Percentiles rank a stretch among this genome's conserved stretches.
Evolutionary conservation across 345 rosid species (phyloP).

Genomic region (Euphorbia peplus): DNA sequence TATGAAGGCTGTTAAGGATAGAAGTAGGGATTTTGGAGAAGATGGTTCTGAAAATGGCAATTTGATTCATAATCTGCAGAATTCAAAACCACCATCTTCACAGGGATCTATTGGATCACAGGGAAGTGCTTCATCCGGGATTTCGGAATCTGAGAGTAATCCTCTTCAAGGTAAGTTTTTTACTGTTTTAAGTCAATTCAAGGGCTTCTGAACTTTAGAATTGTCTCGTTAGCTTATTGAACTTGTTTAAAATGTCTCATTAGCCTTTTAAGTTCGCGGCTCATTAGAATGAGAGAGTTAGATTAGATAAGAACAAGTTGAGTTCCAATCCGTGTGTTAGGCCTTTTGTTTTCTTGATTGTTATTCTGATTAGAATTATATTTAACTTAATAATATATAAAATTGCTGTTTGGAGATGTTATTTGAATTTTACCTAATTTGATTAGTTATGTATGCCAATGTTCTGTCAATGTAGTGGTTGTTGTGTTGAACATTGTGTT

Average conservation of each 20-base stretch:
- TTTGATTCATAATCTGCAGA: background rate
- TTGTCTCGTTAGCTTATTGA: too few relatives aligned
- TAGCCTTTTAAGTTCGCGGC: too few relatives aligned
- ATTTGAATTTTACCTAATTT: background rate
- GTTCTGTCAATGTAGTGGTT: too few relatives aligned
- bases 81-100: conserved; percentile 13
- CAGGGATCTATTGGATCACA: conserved; percentile 59
- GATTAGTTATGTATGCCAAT: background rate
- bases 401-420: background rate
- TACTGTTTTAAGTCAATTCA: background rate
- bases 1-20: conserved; percentile 29
- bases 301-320: too few relatives aligned
- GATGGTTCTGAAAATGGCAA: conserved; percentile 21
- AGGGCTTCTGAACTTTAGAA: too few relatives aligned
- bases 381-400: background rate
- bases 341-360: too few relatives aligned
- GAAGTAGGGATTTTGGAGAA: conserved; percentile 22
- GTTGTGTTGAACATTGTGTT: background rate
- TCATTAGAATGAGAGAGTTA: too few relatives aligned
- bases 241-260: too few relatives aligned
- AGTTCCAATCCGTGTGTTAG: too few relatives aligned
- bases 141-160: conserved; percentile 50
- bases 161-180: conserved; percentile 46
- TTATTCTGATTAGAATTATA: background rate
- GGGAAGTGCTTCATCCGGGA: conserved; percentile 56